Evolutionary conservation across 352 stramenopile genomes (phyloP), one percentile per base, ranked within the genome.

Genomic region (Chrysophaeum taylorii): DNA sequence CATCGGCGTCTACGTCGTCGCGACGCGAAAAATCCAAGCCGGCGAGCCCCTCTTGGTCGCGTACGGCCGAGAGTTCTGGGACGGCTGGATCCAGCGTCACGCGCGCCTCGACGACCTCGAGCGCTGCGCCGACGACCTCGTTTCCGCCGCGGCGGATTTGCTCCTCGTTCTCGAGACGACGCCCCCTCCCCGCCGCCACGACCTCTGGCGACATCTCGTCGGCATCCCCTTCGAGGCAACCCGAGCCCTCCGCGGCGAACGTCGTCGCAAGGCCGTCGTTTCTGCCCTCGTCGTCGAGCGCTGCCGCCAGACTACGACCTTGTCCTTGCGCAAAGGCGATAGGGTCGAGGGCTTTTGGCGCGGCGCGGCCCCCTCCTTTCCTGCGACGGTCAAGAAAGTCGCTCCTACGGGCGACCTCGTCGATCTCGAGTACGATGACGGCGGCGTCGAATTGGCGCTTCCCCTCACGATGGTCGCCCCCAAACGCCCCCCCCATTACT

Each of bases 331-430:
- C 27, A 25, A 31, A 7, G 52, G 52, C 52, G 27, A 63, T 15
- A 25, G 52, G 15, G 52, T 63, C 33, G 52, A 63, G 52, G 52
- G 52, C 52, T 63, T 41, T 31, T 63, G 52, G 52, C n/a, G 29
- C 7, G 52, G 52, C 52, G 2, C 27, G 15, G 5, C 52, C 27
- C 52, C 52, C 27, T 2, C 52, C 4, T 63, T 25, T 25, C 52
- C 52, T 12, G 52, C 25, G 52, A 63, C 52, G 25, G 29, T 63
- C 52, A 25, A 2, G 9, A 23, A 7, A 7, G 52, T 39, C 27
- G 52, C 7, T 2, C 7, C 52, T 2, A 33, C 21, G 7, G 29
- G n/a, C 25, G 5, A 31, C 5, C 4, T 39, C 7, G 21, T 25
- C 4, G 18, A 31, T 25, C 25, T 63, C 15, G 52, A 25, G 15